phyloP scores from a whole-genome alignment of 495 filamentous ascomycete genomes.

The Hypoxylon lenormandii region DNA sequence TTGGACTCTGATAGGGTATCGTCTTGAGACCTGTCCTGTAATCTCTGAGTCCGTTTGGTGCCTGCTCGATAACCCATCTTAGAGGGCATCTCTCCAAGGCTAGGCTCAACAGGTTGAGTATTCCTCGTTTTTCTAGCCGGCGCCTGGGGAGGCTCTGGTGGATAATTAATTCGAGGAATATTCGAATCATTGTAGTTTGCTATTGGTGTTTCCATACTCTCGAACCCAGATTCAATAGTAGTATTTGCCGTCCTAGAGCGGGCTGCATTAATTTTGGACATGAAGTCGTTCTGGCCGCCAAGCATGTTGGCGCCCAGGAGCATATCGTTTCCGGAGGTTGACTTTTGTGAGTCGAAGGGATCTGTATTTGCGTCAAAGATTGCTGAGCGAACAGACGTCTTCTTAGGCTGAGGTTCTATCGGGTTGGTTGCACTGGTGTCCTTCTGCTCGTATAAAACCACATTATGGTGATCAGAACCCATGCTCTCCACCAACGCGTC shows the following conservation, averaged over 20 bases:
- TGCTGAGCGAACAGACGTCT: slow-evolving; percentile 50
- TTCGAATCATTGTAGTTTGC: slow-evolving; percentile 52
- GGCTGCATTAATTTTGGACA: slow-evolving; percentile 57
- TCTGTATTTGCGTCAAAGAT: slow-evolving; percentile 54
- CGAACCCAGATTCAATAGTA: slow-evolving; percentile 40
- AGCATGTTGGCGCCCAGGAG: slow-evolving; percentile 51
- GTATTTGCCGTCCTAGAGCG: slow-evolving; percentile 50
- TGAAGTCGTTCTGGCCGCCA: slow-evolving; percentile 56
- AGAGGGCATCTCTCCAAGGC: slow-evolving; percentile 71
- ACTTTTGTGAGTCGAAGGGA: slow-evolving; percentile 58
- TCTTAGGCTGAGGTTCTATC: slow-evolving; percentile 55
- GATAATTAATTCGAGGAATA: slow-evolving; percentile 49
- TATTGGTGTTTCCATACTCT: slow-evolving; percentile 59
- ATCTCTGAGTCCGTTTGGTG: slow-evolving; percentile 65
- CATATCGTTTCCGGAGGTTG: slow-evolving; percentile 53
- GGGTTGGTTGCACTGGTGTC: slow-evolving; percentile 39
- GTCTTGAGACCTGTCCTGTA: slow-evolving; percentile 56
- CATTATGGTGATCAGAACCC: slow-evolving; percentile 47
- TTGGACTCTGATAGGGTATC: slow-evolving; percentile 40
- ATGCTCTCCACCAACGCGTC: slow-evolving; percentile 58
- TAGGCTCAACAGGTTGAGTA: slow-evolving; percentile 65
- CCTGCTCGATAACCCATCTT: slow-evolving; percentile 69
- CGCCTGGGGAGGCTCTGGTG: slow-evolving; percentile 73
- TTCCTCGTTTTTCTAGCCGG: slow-evolving; percentile 72
- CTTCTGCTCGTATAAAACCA: slow-evolving; percentile 47